phyloP scores from a whole-genome alignment of 2,329 filamentous ascomycete genomes.

The Diplodia corticola region DNA sequence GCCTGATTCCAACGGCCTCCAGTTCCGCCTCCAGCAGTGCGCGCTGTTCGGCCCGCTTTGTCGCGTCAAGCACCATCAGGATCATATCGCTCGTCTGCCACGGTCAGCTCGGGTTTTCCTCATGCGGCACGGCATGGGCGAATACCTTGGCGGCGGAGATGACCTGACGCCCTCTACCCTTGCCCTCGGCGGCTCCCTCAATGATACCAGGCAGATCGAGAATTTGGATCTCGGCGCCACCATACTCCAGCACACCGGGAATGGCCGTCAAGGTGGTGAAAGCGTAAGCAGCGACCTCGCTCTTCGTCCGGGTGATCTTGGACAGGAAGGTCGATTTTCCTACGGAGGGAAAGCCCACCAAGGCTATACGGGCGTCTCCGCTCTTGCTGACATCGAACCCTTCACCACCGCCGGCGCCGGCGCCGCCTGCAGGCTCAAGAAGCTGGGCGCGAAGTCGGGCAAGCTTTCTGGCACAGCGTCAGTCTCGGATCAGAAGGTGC shows the following conservation, averaged over 20 bases:
- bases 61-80: constrained; percentile 94
- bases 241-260: constrained; percentile 95
- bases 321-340: constrained; percentile 99
- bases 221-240: constrained; percentile 95
- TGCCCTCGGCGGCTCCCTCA: constrained; percentile 92
- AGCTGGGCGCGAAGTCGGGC: constrained; percentile 92
- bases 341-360: constrained; percentile 98
- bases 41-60: constrained; percentile 92
- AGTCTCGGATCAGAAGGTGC: background rate
- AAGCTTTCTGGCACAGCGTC: constrained; percentile 69
- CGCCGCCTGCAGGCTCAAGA: constrained; percentile 80
- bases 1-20: constrained; percentile 88
- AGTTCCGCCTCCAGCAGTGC: constrained; percentile 86
- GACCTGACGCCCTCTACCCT: constrained; percentile 91
- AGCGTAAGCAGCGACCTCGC: constrained; percentile 91
- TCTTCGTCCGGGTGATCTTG: constrained; percentile 97
- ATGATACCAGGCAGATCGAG: constrained; percentile 98
- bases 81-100: constrained; percentile 87
- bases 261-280: constrained; percentile 98
- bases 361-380: constrained; percentile 91
- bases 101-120: background rate
- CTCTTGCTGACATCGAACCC: constrained; percentile 92
- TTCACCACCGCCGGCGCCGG: constrained; percentile 73
- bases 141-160: constrained; percentile 87
- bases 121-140: constrained; percentile 26